A percentile compares a stretch with the other conserved stretches of the same genome.
phyloP scores from a whole-genome alignment of 1,284 basidiomycete genomes.

The Somion occarium region DNA sequence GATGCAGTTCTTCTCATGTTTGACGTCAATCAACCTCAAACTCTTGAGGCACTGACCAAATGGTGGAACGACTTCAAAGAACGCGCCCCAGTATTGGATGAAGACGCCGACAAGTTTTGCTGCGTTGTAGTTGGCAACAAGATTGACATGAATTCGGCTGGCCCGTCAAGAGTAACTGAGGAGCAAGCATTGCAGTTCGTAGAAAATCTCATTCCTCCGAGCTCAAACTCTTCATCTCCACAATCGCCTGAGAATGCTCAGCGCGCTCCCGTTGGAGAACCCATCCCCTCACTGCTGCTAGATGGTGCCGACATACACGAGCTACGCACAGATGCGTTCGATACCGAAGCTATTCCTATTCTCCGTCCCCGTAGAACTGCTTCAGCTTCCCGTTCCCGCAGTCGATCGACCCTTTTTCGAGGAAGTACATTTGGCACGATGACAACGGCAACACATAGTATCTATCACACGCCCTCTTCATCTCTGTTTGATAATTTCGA shows the following conservation, averaged over 20 bases:
- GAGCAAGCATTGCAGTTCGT: conserved; percentile 42
- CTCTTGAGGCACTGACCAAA: conserved; percentile 52
- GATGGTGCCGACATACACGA: conserved; percentile 17
- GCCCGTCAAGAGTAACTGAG: conserved; percentile 26
- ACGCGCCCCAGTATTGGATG: conserved; percentile 59
- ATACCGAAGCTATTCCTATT: conserved; percentile 18
- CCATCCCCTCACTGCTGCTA: conserved; percentile 16
- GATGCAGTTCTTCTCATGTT: conserved; percentile 80
- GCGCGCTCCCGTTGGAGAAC: conserved; percentile 11
- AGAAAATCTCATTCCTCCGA: conserved; percentile 50
- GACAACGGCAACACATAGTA: conserved; percentile 51
- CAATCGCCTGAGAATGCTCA: conserved; percentile 22
- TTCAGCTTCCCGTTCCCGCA: conserved; percentile 38
- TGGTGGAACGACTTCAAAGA: conserved; percentile 78
- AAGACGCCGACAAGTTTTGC: conserved; percentile 60
- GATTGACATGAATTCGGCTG: conserved; percentile 43
- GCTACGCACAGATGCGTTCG: conserved; percentile 27
- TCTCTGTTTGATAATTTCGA: conserved; percentile 50
- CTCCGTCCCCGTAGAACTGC: conserved; percentile 20
- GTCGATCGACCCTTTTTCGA: conserved; percentile 35
- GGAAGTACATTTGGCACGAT: conserved; percentile 52
- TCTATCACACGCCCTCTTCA: conserved; percentile 72
- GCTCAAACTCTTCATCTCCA: conserved; percentile 19
- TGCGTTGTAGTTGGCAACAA: conserved; percentile 80
- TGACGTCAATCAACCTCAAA: conserved; percentile 62